Percentiles rank a stretch among this genome's conserved stretches.
Evolutionary conservation across 805 yeast species (phyloP).

Genomic region (Lipomyces kockii): DNA sequence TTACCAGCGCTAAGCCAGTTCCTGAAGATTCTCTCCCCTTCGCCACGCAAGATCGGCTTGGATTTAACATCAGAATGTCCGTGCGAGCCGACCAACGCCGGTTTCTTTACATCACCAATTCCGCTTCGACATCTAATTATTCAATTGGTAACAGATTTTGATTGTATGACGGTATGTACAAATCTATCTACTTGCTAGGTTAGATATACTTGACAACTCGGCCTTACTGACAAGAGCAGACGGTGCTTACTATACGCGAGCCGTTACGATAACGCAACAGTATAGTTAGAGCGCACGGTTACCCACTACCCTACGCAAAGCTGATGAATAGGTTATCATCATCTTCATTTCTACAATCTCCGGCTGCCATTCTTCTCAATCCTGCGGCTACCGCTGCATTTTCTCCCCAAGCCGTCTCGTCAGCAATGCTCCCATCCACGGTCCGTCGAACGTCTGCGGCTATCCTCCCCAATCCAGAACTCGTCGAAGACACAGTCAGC

Average conservation of each 20-base stretch:
- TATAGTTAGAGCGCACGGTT: background rate
- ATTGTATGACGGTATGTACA: background rate
- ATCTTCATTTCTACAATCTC: conserved; percentile 9
- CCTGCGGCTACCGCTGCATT: conserved; percentile 1
- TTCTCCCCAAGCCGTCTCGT: conserved; percentile 7
- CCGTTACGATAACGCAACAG: background rate
- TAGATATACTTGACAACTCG: background rate
- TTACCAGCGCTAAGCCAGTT: conserved; percentile 3
- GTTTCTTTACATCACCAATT: too few species aligned
- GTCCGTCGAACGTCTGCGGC: conserved; percentile 30
- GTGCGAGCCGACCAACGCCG: background rate
- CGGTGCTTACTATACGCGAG: background rate
- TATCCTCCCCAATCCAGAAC: conserved; percentile 28
- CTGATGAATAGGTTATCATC: conserved; percentile 9
- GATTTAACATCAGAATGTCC: background rate
- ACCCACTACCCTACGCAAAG: background rate
- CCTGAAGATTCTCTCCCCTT: background rate
- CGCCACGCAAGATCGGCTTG: background rate
- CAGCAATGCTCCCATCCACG: conserved; percentile 21
- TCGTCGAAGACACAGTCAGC: conserved; percentile 5
- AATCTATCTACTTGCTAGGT: background rate
- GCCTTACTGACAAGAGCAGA: background rate
- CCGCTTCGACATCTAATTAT: too few species aligned
- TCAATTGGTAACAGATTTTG: background rate
- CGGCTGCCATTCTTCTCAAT: conserved; percentile 8